Percentiles rank a stretch among this genome's conserved stretches.
These are phyloP conservation scores for Juglanconis oblonga DNA, from an alignment of 2,329 filamentous ascomycete species.

Conservation along the genomic window DNA sequence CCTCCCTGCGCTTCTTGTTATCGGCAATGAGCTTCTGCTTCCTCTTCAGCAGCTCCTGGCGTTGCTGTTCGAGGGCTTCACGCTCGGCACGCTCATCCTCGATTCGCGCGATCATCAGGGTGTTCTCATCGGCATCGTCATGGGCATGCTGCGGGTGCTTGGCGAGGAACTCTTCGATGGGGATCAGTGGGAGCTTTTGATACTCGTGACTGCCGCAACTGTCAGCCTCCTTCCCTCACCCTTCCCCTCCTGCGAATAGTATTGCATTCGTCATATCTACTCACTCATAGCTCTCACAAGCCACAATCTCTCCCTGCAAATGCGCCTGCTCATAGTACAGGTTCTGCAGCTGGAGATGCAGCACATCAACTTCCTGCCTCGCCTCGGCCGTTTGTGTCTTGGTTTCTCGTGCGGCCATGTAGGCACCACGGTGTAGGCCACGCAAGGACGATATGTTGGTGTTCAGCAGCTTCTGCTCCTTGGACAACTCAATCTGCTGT, in stretches of 20 bases:
- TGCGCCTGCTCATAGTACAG: conserved; percentile 95
- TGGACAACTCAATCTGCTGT: conserved; percentile 59
- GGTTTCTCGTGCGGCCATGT: conserved; percentile 77
- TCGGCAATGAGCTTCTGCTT: conserved; percentile 62
- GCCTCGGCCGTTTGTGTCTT: conserved; percentile 84
- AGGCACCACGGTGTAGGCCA: conserved; percentile 77
- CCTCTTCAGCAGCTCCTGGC: conserved; percentile 69
- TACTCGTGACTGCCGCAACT: conserved; percentile 72
- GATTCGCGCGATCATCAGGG: conserved; percentile 85
- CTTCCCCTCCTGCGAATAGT: not conserved
- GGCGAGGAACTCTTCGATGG: conserved; percentile 75
- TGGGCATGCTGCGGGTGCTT: conserved; percentile 72
- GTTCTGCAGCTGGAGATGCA: conserved; percentile 93
- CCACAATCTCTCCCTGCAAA: conserved; percentile 82
- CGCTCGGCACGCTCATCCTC: conserved; percentile 85
- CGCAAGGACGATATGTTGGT: conserved; percentile 78
- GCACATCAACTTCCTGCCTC: conserved; percentile 82
- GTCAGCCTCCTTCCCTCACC: not conserved
- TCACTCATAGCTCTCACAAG: conserved; percentile 89
- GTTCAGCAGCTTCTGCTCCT: conserved; percentile 76
- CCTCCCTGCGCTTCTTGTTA: conserved; percentile 92
- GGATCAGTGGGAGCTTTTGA: conserved; percentile 78
- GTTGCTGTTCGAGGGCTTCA: conserved; percentile 78
- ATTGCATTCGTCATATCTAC: conserved; percentile 31
- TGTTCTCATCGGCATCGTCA: conserved; percentile 68